Conservation (phyloP, 441 rosid genomes). For the Flueggea neowawraea region DNA sequence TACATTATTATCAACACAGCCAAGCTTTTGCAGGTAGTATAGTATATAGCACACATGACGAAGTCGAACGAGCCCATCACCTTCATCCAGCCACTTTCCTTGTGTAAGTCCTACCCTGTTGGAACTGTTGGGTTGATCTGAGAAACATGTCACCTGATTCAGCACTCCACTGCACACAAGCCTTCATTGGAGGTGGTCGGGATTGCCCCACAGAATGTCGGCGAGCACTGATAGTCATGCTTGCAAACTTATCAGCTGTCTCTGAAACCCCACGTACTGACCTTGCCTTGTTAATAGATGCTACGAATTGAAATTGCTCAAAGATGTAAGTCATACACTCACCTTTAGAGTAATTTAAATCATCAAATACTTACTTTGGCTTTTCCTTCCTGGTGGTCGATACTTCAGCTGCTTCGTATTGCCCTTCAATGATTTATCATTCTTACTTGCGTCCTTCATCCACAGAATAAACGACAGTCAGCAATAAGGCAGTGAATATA, state of each 20-base stretch:
- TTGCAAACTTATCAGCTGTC: conserved; percentile 46
- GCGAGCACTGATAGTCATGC: conserved; percentile 42
- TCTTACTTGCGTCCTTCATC: conserved; percentile 48
- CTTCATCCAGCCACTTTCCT: conserved; percentile 64
- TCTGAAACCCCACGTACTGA: conserved; percentile 40
- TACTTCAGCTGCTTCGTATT: conserved; percentile 50
- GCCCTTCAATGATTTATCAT: conserved; percentile 37
- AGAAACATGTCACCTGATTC: conserved; percentile 53
- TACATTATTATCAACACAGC: too few relatives aligned
- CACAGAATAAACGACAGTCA: not conserved
- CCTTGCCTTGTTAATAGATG: conserved; percentile 37
- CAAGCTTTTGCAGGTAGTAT: too few relatives aligned
- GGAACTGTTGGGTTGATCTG: conserved; percentile 47
- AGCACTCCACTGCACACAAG: conserved; percentile 62
- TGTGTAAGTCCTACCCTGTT: conserved; percentile 38
- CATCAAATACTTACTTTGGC: conserved; percentile 53
- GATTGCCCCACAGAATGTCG: conserved; percentile 40
- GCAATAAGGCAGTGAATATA: too few relatives aligned
- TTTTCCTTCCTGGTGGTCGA: conserved; percentile 71
- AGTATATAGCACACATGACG: too few relatives aligned
- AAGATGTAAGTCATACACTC: too few relatives aligned
- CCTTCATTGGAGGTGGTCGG: conserved; percentile 62
- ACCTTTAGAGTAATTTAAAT: too few relatives aligned
- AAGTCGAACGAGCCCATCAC: too few relatives aligned
- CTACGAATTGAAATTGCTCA: conserved; percentile 15